Evolutionary conservation across 2,329 filamentous ascomycete species (phyloP).

Genomic region (Claviceps capensis): DNA sequence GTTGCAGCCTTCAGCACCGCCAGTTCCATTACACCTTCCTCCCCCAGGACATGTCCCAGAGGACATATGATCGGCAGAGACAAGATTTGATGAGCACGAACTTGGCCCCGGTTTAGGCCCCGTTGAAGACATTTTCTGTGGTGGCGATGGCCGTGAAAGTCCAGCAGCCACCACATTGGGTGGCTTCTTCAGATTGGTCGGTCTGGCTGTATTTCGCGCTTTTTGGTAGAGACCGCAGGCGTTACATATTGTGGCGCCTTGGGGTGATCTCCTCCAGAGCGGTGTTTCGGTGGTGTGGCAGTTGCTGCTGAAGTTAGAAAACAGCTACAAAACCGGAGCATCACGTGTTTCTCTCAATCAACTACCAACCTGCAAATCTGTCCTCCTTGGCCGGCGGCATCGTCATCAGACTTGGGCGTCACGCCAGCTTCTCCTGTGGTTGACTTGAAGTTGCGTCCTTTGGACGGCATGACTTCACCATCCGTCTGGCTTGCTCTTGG

Average conservation of each 20-base stretch:
- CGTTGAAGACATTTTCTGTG: slow-evolving; percentile 23
- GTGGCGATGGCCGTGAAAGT: slow-evolving; percentile 27
- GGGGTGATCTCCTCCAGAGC: slow-evolving; percentile 83
- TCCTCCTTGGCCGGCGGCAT: slow-evolving; percentile 30
- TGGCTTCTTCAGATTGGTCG: slow-evolving; percentile 77
- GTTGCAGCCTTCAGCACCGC: slow-evolving; percentile 85
- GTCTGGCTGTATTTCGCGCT: slow-evolving; percentile 79
- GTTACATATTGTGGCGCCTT: slow-evolving; percentile 93
- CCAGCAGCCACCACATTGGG: slow-evolving; percentile 34
- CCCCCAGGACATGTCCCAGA: slow-evolving; percentile 90
- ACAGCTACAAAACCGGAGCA: not conserved
- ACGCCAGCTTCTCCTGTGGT: slow-evolving; percentile 6
- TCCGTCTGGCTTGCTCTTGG: slow-evolving; percentile 14
- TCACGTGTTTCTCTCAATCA: not conserved
- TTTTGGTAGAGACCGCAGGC: slow-evolving; percentile 93
- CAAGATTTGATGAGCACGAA: slow-evolving; percentile 50
- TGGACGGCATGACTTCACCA: slow-evolving; percentile 12
- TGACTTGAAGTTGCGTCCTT: slow-evolving; percentile 17
- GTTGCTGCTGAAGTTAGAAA: slow-evolving; percentile 46
- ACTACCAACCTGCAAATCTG: slow-evolving; percentile 57
- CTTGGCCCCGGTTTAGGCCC: slow-evolving; percentile 27
- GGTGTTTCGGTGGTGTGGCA: slow-evolving; percentile 90
- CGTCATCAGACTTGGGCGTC: slow-evolving; percentile 7
- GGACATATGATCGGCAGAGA: slow-evolving; percentile 59
- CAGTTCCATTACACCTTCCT: slow-evolving; percentile 90